Percentiles rank a stretch among this genome's conserved stretches.
Conservation (phyloP, 169 alveolate species). For the Besnoitia besnoiti region DNA sequence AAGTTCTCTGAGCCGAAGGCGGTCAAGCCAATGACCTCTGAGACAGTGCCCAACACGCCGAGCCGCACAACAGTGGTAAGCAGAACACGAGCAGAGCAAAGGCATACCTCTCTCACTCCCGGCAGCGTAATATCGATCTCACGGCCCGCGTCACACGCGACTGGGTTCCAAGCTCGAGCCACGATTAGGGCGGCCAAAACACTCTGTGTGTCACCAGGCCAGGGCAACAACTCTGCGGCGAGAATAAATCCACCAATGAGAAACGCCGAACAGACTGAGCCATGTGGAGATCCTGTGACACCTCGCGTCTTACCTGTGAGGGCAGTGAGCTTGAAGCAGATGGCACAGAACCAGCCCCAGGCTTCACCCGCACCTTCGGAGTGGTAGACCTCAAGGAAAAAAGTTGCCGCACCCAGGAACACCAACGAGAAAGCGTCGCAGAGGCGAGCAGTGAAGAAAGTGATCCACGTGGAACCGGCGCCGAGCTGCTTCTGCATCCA, state of each 20-base stretch:
- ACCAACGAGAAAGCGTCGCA: conserved; percentile 84
- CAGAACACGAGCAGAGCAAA: too few relatives aligned
- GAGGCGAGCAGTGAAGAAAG: conserved; percentile 83
- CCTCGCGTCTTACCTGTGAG: conserved; percentile 61
- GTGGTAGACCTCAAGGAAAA: conserved; percentile 90
- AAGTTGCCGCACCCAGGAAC: conserved; percentile 74
- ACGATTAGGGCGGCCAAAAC: too few relatives aligned
- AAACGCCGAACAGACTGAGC: too few relatives aligned
- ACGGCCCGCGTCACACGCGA: too few relatives aligned
- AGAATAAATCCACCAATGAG: too few relatives aligned
- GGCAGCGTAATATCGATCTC: too few relatives aligned
- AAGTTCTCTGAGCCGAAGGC: conserved; percentile 77
- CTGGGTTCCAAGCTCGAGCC: too few relatives aligned
- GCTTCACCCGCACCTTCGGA: conserved; percentile 93
- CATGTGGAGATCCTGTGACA: too few relatives aligned
- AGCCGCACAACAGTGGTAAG: not conserved
- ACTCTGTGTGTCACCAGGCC: too few relatives aligned
- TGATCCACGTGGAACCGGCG: conserved; percentile 86
- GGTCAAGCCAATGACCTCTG: conserved; percentile 81
- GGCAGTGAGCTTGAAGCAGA: conserved; percentile 81
- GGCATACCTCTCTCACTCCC: too few relatives aligned
- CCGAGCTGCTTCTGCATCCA: conserved; percentile 88
- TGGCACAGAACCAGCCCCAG: conserved; percentile 91
- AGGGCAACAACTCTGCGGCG: not conserved
- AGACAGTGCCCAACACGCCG: conserved; percentile 14